These are phyloP conservation scores for Trametes polyzona DNA, from an alignment of 1,284 basidiomycete genomes.

Conservation along the genomic window DNA sequence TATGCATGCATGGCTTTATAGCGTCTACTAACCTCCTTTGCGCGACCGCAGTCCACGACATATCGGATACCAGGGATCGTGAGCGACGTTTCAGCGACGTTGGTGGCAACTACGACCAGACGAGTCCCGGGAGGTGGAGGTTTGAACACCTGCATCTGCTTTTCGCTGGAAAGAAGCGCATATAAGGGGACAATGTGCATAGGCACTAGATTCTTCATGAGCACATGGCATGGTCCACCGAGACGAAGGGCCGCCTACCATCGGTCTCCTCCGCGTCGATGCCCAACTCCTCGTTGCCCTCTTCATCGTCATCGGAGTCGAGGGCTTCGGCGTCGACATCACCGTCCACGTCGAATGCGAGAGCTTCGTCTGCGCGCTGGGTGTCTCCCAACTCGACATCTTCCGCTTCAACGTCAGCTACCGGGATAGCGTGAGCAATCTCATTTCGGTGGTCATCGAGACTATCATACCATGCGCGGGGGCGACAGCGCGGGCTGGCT, in stretches of 20 bases:
- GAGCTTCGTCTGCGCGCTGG: constrained; percentile 40
- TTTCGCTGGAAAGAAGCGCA: constrained; percentile 71
- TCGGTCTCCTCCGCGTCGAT: constrained; percentile 64
- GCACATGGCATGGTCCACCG: background rate
- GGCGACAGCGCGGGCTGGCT: constrained; percentile 37
- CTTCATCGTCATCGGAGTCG: constrained; percentile 48
- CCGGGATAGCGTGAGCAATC: background rate
- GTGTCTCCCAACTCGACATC: constrained; percentile 75
- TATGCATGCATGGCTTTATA: no score
- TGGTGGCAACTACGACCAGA: constrained; percentile 76
- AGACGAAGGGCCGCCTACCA: constrained; percentile 45
- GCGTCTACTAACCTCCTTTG: constrained; percentile 66
- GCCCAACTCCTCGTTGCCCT: constrained; percentile 56
- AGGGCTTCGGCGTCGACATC: constrained; percentile 53
- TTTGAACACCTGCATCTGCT: constrained; percentile 77
- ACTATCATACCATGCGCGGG: constrained; percentile 50
- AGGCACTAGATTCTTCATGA: constrained; percentile 45
- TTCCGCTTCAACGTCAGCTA: constrained; percentile 74
- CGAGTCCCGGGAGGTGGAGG: constrained; percentile 65
- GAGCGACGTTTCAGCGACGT: constrained; percentile 81
- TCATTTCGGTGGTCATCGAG: no score
- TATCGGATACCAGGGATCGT: constrained; percentile 81
- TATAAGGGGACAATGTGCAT: constrained; percentile 79
- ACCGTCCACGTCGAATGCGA: constrained; percentile 63
- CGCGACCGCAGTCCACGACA: constrained; percentile 77